Evolutionary conservation across 1,284 basidiomycete species (phyloP), one percentile per base, ranked within the genome.

Genomic region (Trametes pubescens): DNA sequence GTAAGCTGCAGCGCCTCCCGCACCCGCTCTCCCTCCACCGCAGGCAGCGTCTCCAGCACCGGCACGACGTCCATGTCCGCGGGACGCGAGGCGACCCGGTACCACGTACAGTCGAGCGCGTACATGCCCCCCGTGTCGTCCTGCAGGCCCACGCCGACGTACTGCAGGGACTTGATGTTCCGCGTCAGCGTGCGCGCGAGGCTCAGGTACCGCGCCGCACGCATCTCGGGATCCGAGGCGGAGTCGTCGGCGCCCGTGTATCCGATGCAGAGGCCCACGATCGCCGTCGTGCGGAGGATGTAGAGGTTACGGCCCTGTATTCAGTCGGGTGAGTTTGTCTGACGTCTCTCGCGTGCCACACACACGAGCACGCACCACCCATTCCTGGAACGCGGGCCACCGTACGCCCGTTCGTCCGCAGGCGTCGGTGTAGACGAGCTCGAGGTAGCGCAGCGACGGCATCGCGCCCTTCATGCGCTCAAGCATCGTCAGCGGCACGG

Each of bases 381-480:
- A 71, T 7, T 60, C 43, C 29, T 67, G 57, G 54, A 69, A 62
- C 10, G 54, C 43, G 14, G 61, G 54, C 62, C 58, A 62, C 16
- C 48, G 47, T 43, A 68, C 53, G 32, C 48, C 54, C 1, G 46
- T 21, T 21, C 62, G 67, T 3, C 61, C 56, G 35, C 38, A 60
- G 8, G 60, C 57, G 38, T 65, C 64, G 43, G 56, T 69, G 44
- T 69, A 51, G 26, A 67, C 57, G 43, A 71, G 56, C 65, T 71
- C 68, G 51, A 69, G 46, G 37, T 68, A 70, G n/a, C 64, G 65
- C 10, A 71, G 37, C 14, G 66, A 64, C 58, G 70, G 65, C 59
- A 67, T 59, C 40, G 58, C 57, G 22, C 53, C 49, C 57, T 64
- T 67, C 65, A 71, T 65, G 26, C 65, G 65, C 62, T 66, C 65